A percentile compares a stretch with the other conserved stretches of the same genome.
These are phyloP conservation scores for Amphicarpaea edgeworthii DNA, from an alignment of 306 rosid species.

Conservation along the genomic window DNA sequence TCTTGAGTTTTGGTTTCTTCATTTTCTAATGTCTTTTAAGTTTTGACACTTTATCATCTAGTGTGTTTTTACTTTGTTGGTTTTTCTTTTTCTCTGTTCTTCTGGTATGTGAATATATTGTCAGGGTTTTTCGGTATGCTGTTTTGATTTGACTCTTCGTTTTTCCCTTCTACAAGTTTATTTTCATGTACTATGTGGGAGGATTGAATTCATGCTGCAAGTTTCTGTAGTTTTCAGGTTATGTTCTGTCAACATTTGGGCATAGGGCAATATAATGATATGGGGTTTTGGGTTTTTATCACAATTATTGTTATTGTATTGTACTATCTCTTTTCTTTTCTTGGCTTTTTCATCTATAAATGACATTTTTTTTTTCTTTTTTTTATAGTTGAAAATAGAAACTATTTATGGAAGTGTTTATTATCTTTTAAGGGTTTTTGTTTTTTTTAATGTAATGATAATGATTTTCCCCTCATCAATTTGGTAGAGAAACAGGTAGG, in stretches of 20 bases:
- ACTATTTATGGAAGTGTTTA: conserved; percentile 24
- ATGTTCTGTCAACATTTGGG: conserved; percentile 37
- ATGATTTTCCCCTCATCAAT: conserved; percentile 45
- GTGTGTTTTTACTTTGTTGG: conserved; percentile 4
- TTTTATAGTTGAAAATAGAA: conserved; percentile 26
- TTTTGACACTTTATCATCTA: neutral
- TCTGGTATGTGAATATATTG: conserved; percentile 2
- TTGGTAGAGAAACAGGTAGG: conserved; percentile 74
- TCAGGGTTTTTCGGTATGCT: conserved; percentile 3
- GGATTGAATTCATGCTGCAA: conserved; percentile 30
- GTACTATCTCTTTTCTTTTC: neutral
- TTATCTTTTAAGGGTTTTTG: conserved; percentile 30
- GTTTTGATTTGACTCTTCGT: conserved; percentile 31
- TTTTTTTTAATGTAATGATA: conserved; percentile 49
- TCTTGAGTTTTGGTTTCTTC: neutral
- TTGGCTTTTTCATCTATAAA: conserved; percentile 13
- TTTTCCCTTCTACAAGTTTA: conserved; percentile 20
- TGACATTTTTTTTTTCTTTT: neutral
- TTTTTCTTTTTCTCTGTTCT: conserved; percentile 15
- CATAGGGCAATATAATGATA: conserved; percentile 30
- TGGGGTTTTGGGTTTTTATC: conserved; percentile 22
- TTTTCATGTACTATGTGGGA: conserved; percentile 27
- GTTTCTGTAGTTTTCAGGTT: conserved; percentile 9
- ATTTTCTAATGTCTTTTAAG: neutral
- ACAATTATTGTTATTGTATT: conserved; percentile 25